phyloP scores from a whole-genome alignment of 805 yeast genomes.

The Komagataella kurtzmanii region DNA sequence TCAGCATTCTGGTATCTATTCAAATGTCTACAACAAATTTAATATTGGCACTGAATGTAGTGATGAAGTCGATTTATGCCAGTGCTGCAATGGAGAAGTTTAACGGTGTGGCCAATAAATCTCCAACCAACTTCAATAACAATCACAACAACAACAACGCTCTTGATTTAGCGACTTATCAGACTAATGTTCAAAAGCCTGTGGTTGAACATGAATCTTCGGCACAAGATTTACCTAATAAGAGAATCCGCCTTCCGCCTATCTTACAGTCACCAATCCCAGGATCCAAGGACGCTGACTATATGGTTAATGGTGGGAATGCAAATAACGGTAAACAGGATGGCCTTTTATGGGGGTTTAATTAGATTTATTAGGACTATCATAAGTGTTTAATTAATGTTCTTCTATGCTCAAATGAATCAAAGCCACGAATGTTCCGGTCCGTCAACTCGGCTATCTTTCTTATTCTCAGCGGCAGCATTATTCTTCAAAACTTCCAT shows the following conservation, averaged over 20 bases:
- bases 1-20: neutral
- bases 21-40: neutral
- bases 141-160: neutral
- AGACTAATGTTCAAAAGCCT: neutral
- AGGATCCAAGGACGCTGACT: neutral
- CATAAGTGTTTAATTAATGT: neutral
- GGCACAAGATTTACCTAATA: neutral
- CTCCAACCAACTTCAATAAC: neutral
- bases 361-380: neutral
- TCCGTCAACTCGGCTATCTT: neutral
- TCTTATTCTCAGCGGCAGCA: conserved; percentile 3
- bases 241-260: neutral
- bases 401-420: conserved; percentile 8
- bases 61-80: neutral
- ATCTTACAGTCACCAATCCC: neutral
- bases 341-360: neutral
- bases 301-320: neutral
- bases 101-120: neutral
- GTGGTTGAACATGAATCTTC: neutral
- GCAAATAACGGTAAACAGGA: neutral
- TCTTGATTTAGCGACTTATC: neutral
- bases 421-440: neutral
- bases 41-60: neutral
- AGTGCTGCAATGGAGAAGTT: neutral
- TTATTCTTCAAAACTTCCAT: conserved; percentile 24